Base-by-base conservation (phyloP, 306 rosid species). In the Inga leiocalycina region DNA sequence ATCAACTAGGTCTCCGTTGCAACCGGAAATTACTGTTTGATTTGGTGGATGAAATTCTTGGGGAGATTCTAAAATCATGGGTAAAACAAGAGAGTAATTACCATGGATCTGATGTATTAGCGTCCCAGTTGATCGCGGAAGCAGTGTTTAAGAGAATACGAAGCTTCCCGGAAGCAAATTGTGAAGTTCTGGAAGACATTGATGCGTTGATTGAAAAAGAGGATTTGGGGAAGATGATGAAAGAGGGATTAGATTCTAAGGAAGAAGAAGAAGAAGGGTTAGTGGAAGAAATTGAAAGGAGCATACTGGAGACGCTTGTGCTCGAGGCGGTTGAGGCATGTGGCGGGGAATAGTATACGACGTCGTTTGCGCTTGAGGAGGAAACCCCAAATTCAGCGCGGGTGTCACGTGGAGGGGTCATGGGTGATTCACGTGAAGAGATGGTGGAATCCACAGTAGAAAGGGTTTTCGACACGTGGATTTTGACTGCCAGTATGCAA, bases 181-280 rank as follows among this genome's bases (percentile, higher is more conserved):
- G 98, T 49, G 88, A 80, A 72, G 89, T 88, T 10, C 79, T 92
- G 1, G 98, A 94, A 75, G 99, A 97, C 82, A 87, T 97, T 16
- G 97, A 94, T 65, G 92, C 71, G 22, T 75, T 97, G 71, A 83
- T 97, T 5, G 98, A 91, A 32, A 74, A 78, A 57, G 96, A 94
- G 32, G 97, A 94, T 24, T 20, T 89, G 86, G 79, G 76, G 22
- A 83, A 73, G 66, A 82, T 24, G 37, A 71, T 11, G 76, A 72
- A 24, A 27, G 76, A 46, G 80, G 88, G 80, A 43, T 84, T 72
- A 56, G 91, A 86, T 12, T 24, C 59, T 17, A 45, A 75, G 43
- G 91, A 71, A 79, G 89, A 32, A 30, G 69, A 30, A 30, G 20
- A 13, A 64, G 19, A 2, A 64, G 20, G 86, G 48, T 46, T 92